A percentile compares a stretch with the other conserved stretches of the same genome.
phyloP scores from a whole-genome alignment of 2,329 filamentous ascomycete species.

The Penicillium capsulatum region DNA sequence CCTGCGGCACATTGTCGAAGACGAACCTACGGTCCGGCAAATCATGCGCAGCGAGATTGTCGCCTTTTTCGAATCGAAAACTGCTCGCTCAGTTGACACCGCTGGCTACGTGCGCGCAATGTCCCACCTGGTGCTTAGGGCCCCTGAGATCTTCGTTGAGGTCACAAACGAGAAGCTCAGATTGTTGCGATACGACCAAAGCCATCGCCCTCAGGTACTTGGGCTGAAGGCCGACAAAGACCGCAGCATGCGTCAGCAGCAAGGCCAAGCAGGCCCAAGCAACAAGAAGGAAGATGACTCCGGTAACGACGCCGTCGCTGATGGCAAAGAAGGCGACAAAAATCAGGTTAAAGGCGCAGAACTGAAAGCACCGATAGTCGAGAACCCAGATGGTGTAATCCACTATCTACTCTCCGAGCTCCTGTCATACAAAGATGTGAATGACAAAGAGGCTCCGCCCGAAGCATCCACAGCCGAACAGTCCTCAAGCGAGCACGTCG shows the following conservation, averaged over 20 bases:
- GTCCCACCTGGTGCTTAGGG: conserved; percentile 73
- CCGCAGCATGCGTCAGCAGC: conserved; percentile 19
- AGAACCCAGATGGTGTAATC: conserved; percentile 90
- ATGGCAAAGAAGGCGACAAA: conserved; percentile 32
- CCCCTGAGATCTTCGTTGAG: conserved; percentile 80
- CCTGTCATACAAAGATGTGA: conserved; percentile 85
- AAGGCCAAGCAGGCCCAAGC: conserved; percentile 20
- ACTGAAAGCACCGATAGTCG: conserved; percentile 75
- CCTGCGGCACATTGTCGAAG: conserved; percentile 87
- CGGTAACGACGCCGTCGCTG: conserved; percentile 21
- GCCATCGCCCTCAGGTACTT: conserved; percentile 52
- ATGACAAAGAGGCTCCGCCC: conserved; percentile 66
- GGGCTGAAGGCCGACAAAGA: conserved; percentile 50
- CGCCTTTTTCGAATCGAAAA: conserved; percentile 63
- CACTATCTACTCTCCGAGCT: conserved; percentile 92
- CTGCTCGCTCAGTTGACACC: conserved; percentile 61
- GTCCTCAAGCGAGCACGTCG: conserved; percentile 30
- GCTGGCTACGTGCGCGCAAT: conserved; percentile 70
- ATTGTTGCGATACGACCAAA: conserved; percentile 59
- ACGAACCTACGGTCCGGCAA: conserved; percentile 83
- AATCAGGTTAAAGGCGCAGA: conserved; percentile 57
- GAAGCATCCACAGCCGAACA: conserved; percentile 23
- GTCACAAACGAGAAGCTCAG: conserved; percentile 81
- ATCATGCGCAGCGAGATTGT: conserved; percentile 89
- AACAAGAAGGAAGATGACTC: conserved; percentile 27